These are phyloP conservation scores for Scedosporium minutisporum DNA, from an alignment of 2,329 filamentous ascomycete species.

Conservation along the genomic window DNA sequence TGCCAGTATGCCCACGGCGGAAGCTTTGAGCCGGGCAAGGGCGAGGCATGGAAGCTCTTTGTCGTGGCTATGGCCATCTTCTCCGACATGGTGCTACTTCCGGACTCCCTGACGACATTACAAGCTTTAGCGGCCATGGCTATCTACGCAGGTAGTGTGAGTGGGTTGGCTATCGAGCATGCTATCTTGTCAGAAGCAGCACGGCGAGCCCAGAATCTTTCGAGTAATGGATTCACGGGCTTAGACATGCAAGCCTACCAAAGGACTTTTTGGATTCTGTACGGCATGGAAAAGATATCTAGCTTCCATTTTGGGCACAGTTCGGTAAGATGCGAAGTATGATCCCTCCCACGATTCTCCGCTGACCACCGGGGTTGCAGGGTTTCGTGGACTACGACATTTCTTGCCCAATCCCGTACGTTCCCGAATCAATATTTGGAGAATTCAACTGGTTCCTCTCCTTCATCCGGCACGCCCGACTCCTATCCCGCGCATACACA, in stretches of 20 bases:
- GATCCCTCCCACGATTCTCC: neutral
- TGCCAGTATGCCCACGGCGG: conserved; percentile 24
- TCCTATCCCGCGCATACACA: conserved; percentile 18
- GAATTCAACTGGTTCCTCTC: conserved; percentile 19
- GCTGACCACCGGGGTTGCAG: conserved; percentile 6
- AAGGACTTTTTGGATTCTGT: conserved; percentile 19
- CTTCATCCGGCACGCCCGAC: conserved; percentile 15
- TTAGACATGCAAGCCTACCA: conserved; percentile 13
- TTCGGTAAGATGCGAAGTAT: conserved; percentile 11
- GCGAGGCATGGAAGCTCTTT: conserved; percentile 28
- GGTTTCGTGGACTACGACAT: conserved; percentile 22
- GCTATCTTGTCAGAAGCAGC: conserved; percentile 20
- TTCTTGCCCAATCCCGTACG: conserved; percentile 17
- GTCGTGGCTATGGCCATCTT: conserved; percentile 24
- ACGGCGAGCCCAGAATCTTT: conserved; percentile 20
- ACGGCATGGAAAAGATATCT: conserved; percentile 17
- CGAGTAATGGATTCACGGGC: conserved; percentile 12
- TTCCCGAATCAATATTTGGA: conserved; percentile 13
- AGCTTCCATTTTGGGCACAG: conserved; percentile 21
- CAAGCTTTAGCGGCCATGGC: conserved; percentile 22
- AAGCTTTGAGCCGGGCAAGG: conserved; percentile 27
- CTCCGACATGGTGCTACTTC: conserved; percentile 20
- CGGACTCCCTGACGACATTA: conserved; percentile 19
- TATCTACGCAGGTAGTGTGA: conserved; percentile 17
- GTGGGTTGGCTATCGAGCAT: conserved; percentile 21